A percentile compares a stretch with the other conserved stretches of the same genome.
Evolutionary conservation across 2,329 filamentous ascomycete genomes (phyloP).

Genomic region (Ciborinia camelliae): DNA sequence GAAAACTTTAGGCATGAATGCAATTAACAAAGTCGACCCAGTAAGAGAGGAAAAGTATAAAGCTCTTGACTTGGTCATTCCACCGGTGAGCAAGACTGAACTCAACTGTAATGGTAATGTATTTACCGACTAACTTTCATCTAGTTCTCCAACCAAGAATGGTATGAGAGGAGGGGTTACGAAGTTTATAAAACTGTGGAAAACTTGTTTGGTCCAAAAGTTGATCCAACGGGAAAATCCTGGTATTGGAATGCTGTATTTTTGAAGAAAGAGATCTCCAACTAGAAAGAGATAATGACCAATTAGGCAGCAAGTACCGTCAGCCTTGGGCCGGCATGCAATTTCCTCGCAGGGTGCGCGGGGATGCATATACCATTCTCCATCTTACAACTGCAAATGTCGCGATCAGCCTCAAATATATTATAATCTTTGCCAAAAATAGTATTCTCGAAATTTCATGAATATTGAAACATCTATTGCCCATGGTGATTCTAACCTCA

Average conservation of each 20-base stretch:
- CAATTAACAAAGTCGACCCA: constrained; percentile 23
- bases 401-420: not conserved
- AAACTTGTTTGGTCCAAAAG: constrained; percentile 19
- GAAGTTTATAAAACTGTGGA: constrained; percentile 23
- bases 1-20: constrained; percentile 26
- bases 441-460: too few relatives aligned
- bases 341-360: not conserved
- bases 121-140: not conserved
- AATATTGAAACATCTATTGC: not conserved
- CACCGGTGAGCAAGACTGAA: constrained; percentile 17
- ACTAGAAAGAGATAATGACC: not conserved
- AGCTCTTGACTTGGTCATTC: constrained; percentile 21
- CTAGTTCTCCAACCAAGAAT: constrained; percentile 31
- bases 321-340: not conserved
- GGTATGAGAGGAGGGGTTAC: constrained; percentile 34
- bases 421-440: not conserved
- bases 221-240: constrained; percentile 24
- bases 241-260: constrained; percentile 27
- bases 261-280: constrained; percentile 27
- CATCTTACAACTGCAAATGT: not conserved
- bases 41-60: constrained; percentile 22
- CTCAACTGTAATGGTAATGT: not conserved
- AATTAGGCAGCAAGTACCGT: not conserved
- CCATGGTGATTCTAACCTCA: not conserved
- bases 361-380: not conserved